phyloP scores from a whole-genome alignment of 2,329 filamentous ascomycete genomes.

The Pseudocercospora musae region DNA sequence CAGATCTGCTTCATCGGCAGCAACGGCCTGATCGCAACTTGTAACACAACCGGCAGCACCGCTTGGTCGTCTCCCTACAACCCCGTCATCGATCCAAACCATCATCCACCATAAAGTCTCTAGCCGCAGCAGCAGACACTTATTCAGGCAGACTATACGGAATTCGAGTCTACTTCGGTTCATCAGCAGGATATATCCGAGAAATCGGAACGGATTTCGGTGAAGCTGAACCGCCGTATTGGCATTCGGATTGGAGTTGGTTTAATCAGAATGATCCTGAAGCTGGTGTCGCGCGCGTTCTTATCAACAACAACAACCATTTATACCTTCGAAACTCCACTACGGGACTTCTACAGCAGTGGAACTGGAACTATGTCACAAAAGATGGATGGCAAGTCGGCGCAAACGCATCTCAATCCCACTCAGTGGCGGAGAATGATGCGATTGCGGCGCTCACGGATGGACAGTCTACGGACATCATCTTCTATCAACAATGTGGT shows the following conservation, averaged over 20 bases:
- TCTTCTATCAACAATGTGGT: background rate
- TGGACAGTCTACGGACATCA: background rate
- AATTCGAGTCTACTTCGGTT: constrained; percentile 20
- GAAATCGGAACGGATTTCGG: constrained; percentile 13
- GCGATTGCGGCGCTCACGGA: background rate
- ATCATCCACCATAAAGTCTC: constrained; percentile 4
- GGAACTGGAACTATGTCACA: background rate
- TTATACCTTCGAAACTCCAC: background rate
- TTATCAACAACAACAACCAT: background rate
- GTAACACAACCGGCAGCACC: constrained; percentile 9
- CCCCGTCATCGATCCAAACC: constrained; percentile 1
- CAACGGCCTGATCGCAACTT: constrained; percentile 8
- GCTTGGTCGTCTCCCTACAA: constrained; percentile 7
- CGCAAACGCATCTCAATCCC: background rate
- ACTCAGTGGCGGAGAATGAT: background rate
- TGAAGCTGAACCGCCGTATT: background rate
- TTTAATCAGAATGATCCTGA: constrained; percentile 14
- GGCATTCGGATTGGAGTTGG: constrained; percentile 5
- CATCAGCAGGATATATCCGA: constrained; percentile 11
- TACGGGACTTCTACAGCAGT: background rate
- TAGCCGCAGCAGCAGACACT: constrained; percentile 13
- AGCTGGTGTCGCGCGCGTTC: background rate
- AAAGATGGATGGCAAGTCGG: background rate
- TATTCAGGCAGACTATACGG: constrained; percentile 11
- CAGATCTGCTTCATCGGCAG: constrained; percentile 19